Evolutionary conservation across 805 yeast genomes (phyloP).

Genomic region (Starmerella tilneyi): DNA sequence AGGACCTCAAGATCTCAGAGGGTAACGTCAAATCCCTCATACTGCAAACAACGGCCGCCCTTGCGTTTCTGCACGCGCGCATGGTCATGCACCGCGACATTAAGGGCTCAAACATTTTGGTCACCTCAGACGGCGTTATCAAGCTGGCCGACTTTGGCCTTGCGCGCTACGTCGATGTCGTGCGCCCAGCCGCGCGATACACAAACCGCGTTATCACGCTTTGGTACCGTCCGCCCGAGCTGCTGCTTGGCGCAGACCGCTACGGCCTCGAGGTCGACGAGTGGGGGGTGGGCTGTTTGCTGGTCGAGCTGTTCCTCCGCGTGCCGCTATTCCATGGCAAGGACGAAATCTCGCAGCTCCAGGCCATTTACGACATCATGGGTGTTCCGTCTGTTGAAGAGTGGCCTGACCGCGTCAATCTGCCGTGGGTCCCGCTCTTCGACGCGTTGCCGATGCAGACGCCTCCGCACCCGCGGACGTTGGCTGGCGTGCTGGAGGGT

Average conservation of each 20-base stretch:
- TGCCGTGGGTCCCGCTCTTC: constrained; percentile 90
- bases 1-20: constrained; percentile 49
- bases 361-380: constrained; percentile 66
- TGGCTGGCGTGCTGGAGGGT: constrained; percentile 16
- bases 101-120: constrained; percentile 82
- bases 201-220: constrained; percentile 91
- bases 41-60: constrained; percentile 64
- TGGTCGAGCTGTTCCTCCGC: constrained; percentile 68
- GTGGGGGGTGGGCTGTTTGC: constrained; percentile 93
- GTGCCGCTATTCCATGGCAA: constrained; percentile 75
- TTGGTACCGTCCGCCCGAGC: constrained; percentile 97
- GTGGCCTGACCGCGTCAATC: constrained; percentile 69
- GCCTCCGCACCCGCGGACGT: constrained; percentile 1
- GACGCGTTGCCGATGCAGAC: constrained; percentile 38
- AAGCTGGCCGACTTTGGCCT: constrained; percentile 95
- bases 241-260: constrained; percentile 77
- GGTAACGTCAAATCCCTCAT: constrained; percentile 72
- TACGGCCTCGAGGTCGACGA: constrained; percentile 87
- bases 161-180: constrained; percentile 42
- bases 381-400: constrained; percentile 66
- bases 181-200: constrained; percentile 52
- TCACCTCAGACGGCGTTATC: constrained; percentile 61
- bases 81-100: constrained; percentile 75
- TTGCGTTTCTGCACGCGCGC: constrained; percentile 62
- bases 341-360: constrained; percentile 77